Base-by-base conservation (phyloP, 2,329 filamentous ascomycete species). In the Parascedosporium putredinis region DNA sequence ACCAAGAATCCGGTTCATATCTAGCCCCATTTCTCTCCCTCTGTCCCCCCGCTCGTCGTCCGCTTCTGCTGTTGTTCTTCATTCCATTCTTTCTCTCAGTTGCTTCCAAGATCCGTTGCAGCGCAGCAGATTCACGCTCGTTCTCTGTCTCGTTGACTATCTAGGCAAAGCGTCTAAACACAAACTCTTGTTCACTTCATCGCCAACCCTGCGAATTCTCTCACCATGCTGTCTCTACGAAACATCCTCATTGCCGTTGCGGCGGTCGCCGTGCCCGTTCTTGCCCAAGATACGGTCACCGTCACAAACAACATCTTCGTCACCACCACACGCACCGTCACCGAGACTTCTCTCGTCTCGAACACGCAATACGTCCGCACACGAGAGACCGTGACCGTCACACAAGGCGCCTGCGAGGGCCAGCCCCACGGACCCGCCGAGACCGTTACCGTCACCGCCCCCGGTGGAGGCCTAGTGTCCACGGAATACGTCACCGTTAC, bases 151-250 rank as follows among this genome's bases (percentile, higher is more conserved):
- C n/a, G n/a, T n/a, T n/a, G n/a, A n/a, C n/a, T n/a, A n/a, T n/a
- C n/a, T n/a, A n/a, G n/a, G n/a, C n/a, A n/a, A n/a, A n/a, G n/a
- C n/a, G n/a, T n/a, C n/a, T n/a, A n/a, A n/a, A n/a, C n/a, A n/a
- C n/a, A n/a, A n/a, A n/a, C n/a, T n/a, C n/a, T n/a, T n/a, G n/a
- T n/a, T n/a, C n/a, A n/a, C n/a, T n/a, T n/a, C n/a, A n/a, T n/a
- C n/a, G n/a, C n/a, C n/a, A n/a, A n/a, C n/a, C n/a, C n/a, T n/a
- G n/a, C n/a, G n/a, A n/a, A n/a, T n/a, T n/a, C 12, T 31, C 27
- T 7, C 7, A 31, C 27, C 27, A 59, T 34, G 55, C 57, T 24
- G 36, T 60, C 5, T 53, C 59, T n/a, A 49, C 55, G 3, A 57
- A 54, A 42, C 6, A 16, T 42, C 38, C 38, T 42, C 5, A 16